Conservation (phyloP, 2,329 filamentous ascomycete species). For the Fusarium anthophilum region DNA sequence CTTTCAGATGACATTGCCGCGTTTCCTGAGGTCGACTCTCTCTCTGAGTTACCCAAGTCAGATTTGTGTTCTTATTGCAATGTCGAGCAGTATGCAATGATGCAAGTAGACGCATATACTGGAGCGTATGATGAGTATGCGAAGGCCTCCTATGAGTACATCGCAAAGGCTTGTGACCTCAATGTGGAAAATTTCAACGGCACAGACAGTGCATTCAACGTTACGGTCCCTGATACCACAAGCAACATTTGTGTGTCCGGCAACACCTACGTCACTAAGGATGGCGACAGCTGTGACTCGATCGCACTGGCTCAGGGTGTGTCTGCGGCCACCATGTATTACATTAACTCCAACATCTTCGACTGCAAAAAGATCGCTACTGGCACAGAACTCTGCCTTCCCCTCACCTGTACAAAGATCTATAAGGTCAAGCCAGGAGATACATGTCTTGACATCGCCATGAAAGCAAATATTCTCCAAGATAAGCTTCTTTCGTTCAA, state of each 20-base stretch:
- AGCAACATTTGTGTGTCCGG: background rate
- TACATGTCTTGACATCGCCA: too few relatives aligned
- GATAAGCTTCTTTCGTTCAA: too few relatives aligned
- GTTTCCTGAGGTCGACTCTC: background rate
- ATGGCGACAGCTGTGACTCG: background rate
- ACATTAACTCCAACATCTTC: background rate
- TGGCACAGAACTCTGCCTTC: background rate
- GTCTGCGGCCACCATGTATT: background rate
- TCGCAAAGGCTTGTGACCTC: background rate
- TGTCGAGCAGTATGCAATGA: background rate
- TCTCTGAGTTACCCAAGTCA: too few relatives aligned
- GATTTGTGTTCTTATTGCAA: background rate
- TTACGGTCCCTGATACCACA: rapidly evolving
- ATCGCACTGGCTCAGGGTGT: background rate
- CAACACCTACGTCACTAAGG: background rate
- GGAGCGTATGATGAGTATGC: background rate
- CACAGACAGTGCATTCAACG: background rate
- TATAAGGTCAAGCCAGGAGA: background rate
- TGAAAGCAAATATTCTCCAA: too few relatives aligned
- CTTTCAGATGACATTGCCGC: background rate
- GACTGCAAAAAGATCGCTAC: background rate
- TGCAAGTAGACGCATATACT: background rate
- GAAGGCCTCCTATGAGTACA: background rate
- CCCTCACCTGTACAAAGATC: background rate
- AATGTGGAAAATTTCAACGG: background rate